Evolutionary conservation across 139 green algal species (phyloP), one percentile per base, ranked within the genome.

Genomic region (Yamagishiella unicocca): DNA sequence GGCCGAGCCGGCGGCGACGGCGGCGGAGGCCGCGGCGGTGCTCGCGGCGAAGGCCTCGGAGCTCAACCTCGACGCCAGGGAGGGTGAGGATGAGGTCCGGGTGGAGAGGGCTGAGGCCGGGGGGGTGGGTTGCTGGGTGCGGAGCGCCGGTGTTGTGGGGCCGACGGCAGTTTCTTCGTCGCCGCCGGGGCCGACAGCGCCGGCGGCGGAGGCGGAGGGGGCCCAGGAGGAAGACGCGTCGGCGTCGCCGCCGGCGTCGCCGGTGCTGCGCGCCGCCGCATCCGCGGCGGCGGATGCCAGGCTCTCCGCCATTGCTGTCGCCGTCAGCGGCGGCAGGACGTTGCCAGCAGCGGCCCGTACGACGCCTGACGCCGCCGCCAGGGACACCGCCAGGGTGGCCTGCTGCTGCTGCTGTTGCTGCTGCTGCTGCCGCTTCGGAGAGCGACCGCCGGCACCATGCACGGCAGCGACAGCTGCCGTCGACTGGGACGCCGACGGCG

Each of bases 351-450:
- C 38, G 38, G 77, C 77, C 1, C 77, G 77, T 38, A 84, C 29
- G 12, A 84, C 77, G 27, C 77, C 77, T 1, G 55, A 58, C 38
- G 77, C 77, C 37, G 77, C 77, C 55, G 77, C 77, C 55, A 84
- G 77, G 21, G 77, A 74, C 54, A 84, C 77, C 77, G 55, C 77
- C 77, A 73, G 77, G 1, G 77, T 58, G 29, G 38, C 77, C 38
- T 82, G 76, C 2, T 83, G 54, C 35, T 68, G 54, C 76, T 29
- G 61, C 22, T 22, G 38, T 9, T 38, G 70, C 1, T 38, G n/a
- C n/a, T n/a, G n/a, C n/a, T n/a, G n/a, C n/a, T n/a, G n/a, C n/a
- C n/a, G n/a, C n/a, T 58, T 25, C 50, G 12, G 50, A 58, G 50
- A 58, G 50, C 29, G 8, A 6, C 64, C 29, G 64, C 64, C n/a